Percentiles rank a stretch among this genome's conserved stretches.
Conservation (phyloP, 1,139 yeast genomes). For the Candida sanyaensis region DNA sequence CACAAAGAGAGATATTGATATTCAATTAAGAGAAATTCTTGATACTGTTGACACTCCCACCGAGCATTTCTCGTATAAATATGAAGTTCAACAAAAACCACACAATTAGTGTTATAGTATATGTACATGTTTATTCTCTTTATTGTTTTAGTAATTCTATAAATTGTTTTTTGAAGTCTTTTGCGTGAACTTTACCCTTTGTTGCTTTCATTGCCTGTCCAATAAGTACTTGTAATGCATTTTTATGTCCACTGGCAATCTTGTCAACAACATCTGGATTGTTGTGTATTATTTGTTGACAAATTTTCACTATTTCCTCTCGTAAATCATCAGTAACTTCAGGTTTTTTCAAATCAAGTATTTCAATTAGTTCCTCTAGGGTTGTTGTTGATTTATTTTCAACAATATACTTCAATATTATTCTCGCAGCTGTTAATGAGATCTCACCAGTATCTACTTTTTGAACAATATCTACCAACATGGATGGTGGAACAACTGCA, state of each 20-base stretch:
- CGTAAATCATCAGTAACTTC: constrained; percentile 33
- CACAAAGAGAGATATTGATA: not conserved
- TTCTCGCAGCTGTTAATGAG: constrained; percentile 61
- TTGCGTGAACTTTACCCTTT: constrained; percentile 65
- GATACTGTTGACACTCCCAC: not conserved
- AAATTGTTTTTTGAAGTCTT: constrained; percentile 46
- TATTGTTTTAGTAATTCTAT: constrained; percentile 23
- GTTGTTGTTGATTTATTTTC: constrained; percentile 36
- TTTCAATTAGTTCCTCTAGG: constrained; percentile 49
- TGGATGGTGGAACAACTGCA: constrained; percentile 28
- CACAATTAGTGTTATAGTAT: not conserved
- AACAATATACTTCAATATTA: constrained; percentile 61
- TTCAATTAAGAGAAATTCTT: constrained; percentile 4
- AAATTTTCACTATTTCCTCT: constrained; percentile 51
- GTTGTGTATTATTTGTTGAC: constrained; percentile 51
- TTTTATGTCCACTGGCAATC: constrained; percentile 58
- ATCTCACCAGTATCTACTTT: constrained; percentile 23
- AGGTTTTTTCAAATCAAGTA: constrained; percentile 53
- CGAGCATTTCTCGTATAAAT: constrained; percentile 5
- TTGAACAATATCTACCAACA: constrained; percentile 26
- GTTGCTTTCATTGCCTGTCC: constrained; percentile 85
- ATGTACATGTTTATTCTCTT: not conserved
- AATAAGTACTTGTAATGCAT: constrained; percentile 70
- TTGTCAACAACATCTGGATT: constrained; percentile 60
- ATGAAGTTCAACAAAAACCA: constrained; percentile 6